Evolutionary conservation across 225 moss, liverwort and hornwort genomes (phyloP).

Genomic region (Bryoerythrophyllum caledonicum): DNA sequence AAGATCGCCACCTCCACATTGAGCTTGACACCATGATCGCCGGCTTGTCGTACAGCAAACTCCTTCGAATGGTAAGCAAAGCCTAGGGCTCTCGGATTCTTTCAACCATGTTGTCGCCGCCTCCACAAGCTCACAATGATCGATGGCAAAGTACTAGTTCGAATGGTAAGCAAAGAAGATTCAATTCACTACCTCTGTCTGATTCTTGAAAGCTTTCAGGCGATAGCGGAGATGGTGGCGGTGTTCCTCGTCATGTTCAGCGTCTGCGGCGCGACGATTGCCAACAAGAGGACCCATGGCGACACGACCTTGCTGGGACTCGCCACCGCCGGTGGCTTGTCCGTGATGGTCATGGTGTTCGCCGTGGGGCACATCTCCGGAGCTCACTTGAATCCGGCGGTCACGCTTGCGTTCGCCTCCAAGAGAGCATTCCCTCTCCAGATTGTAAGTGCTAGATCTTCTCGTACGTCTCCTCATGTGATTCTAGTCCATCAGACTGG

Average conservation of each 20-base stretch:
- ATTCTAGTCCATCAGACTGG: neutral
- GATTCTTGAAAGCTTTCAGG: too few species aligned
- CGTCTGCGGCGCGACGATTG: conserved; percentile 43
- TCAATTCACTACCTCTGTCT: too few species aligned
- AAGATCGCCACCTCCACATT: neutral
- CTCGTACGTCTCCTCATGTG: neutral
- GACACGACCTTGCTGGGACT: conserved; percentile 48
- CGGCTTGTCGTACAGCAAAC: neutral
- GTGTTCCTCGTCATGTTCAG: conserved; percentile 56
- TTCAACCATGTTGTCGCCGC: too few species aligned
- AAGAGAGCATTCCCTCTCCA: conserved; percentile 39
- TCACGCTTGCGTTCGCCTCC: conserved; percentile 60
- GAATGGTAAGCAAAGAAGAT: conserved; percentile 15
- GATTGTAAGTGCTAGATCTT: conserved; percentile 28
- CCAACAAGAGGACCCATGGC: conserved; percentile 40
- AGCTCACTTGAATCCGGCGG: conserved; percentile 52
- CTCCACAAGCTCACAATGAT: too few species aligned
- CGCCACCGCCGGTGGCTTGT: conserved; percentile 41
- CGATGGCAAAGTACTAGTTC: too few species aligned
- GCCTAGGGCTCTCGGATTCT: too few species aligned
- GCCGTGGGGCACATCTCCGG: conserved; percentile 59
- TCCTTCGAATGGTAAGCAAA: conserved; percentile 38
- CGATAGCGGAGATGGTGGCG: conserved; percentile 59
- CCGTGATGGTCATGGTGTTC: conserved; percentile 59
- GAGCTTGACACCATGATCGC: conserved; percentile 12